Conservation (phyloP, 2,329 filamentous ascomycete genomes). For the Fusarium sp. region DNA sequence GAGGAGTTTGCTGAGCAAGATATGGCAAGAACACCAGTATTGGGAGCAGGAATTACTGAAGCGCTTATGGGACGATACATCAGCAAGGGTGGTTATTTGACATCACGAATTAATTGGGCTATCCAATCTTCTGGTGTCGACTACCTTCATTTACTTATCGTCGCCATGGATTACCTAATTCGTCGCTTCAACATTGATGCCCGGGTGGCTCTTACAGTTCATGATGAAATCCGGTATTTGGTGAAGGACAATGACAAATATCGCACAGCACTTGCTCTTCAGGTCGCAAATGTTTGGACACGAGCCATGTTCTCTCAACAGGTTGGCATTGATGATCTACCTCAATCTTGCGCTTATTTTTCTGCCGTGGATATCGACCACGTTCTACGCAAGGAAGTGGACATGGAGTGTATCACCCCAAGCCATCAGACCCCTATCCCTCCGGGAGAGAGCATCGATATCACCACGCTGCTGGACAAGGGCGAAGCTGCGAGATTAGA, state of each 20-base stretch:
- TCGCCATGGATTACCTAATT: conserved; percentile 93
- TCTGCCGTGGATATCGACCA: conserved; percentile 95
- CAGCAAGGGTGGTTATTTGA: conserved; percentile 91
- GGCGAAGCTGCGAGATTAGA: conserved; percentile 77
- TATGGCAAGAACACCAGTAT: conserved; percentile 86
- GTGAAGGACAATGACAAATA: conserved; percentile 89
- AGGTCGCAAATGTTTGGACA: conserved; percentile 96
- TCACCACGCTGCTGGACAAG: conserved; percentile 79
- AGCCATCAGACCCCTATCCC: conserved; percentile 83
- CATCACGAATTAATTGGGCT: conserved; percentile 97
- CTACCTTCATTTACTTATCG: conserved; percentile 92
- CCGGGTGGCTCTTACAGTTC: conserved; percentile 91
- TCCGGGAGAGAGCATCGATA: conserved; percentile 88
- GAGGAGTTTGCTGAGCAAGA: conserved; percentile 99
- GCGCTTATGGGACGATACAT: conserved; percentile 90
- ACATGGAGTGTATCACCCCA: conserved; percentile 97
- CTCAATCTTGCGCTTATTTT: conserved; percentile 95
- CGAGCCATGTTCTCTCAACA: conserved; percentile 97
- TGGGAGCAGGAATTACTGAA: conserved; percentile 96
- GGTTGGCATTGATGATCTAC: conserved; percentile 93
- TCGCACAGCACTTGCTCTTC: conserved; percentile 88
- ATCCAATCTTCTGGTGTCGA: conserved; percentile 98
- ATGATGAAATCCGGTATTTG: conserved; percentile 96
- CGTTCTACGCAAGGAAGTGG: conserved; percentile 96
- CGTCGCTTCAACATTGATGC: conserved; percentile 86